A percentile compares a stretch with the other conserved stretches of the same genome.
Evolutionary conservation across 139 green algal species (phyloP).

Genomic region (Gonium pectorale): DNA sequence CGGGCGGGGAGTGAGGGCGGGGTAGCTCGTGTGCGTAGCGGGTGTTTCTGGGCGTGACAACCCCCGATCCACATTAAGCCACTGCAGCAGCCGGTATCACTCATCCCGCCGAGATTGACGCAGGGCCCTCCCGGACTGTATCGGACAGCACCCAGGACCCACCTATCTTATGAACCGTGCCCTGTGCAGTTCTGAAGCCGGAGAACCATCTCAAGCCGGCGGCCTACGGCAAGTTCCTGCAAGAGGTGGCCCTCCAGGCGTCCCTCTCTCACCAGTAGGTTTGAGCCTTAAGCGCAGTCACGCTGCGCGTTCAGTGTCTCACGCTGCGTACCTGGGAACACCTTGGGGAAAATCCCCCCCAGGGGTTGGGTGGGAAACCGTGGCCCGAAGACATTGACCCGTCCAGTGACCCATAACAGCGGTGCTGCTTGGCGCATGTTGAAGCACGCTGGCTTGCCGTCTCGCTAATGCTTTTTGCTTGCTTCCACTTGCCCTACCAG

Average conservation of each 20-base stretch:
- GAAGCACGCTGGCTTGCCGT: not conserved
- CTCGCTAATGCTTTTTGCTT: not conserved
- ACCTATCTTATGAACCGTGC: not conserved
- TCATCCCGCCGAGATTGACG: not conserved
- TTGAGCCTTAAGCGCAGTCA: not conserved
- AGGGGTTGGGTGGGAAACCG: no score
- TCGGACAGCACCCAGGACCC: not conserved
- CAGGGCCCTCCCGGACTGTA: not conserved
- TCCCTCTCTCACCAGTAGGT: not conserved
- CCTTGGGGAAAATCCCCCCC: no score
- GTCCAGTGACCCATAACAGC: not conserved
- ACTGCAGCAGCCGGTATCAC: not conserved
- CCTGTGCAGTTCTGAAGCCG: slow-evolving; percentile 25
- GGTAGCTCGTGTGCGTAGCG: not conserved
- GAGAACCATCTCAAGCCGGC: not conserved
- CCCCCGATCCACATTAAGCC: no score
- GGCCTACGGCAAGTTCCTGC: slow-evolving; percentile 37
- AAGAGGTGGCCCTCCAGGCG: slow-evolving; percentile 41
- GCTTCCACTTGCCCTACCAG: not conserved
- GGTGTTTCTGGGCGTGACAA: no score
- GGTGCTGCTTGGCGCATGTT: not conserved
- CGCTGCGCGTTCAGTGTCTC: not conserved
- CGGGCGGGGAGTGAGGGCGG: not conserved
- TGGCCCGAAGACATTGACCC: not conserved
- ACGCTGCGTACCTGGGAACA: not conserved